phyloP scores from a whole-genome alignment of 768 basidiomycete genomes.

The Termitomyces sp. region DNA sequence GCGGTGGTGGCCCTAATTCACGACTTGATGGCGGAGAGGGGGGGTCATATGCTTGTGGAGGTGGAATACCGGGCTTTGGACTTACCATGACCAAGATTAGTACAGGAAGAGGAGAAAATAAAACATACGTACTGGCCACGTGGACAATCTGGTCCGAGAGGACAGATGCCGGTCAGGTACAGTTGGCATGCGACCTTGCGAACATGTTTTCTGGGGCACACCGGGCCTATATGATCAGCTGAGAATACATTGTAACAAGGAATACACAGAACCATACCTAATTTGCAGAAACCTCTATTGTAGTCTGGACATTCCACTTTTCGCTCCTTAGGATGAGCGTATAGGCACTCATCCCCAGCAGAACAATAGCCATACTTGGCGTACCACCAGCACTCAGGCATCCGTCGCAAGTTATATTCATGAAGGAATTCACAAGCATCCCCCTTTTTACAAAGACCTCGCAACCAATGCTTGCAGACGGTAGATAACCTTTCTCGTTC shows the following conservation, averaged over 20 bases:
- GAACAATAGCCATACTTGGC: conserved; percentile 97
- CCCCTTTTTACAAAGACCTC: conserved; percentile 97
- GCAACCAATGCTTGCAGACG: conserved; percentile 98
- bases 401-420: conserved; percentile 95
- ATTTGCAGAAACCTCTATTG: conserved; percentile 90
- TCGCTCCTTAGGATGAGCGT: conserved; percentile 91
- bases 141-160: conserved; percentile 81
- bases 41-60: conserved; percentile 40
- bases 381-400: conserved; percentile 99
- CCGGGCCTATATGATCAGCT: conserved; percentile 52
- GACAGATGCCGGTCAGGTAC: conserved; percentile 92
- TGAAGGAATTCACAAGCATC: conserved; percentile 98
- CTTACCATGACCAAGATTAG: conserved; percentile 33
- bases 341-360: conserved; percentile 95
- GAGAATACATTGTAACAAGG: conserved; percentile 1
- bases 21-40: conserved; percentile 71
- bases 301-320: conserved; percentile 94
- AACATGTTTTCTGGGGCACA: conserved; percentile 89
- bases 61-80: conserved; percentile 48
- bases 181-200: conserved; percentile 86
- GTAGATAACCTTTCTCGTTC: conserved; percentile 82
- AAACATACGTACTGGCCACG: conserved; percentile 73
- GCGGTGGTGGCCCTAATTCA: conserved; percentile 86
- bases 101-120: conserved; percentile 1
- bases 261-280: conserved; percentile 55